phyloP scores from a whole-genome alignment of 345 rosid species.

The Lumnitzera littorea region DNA sequence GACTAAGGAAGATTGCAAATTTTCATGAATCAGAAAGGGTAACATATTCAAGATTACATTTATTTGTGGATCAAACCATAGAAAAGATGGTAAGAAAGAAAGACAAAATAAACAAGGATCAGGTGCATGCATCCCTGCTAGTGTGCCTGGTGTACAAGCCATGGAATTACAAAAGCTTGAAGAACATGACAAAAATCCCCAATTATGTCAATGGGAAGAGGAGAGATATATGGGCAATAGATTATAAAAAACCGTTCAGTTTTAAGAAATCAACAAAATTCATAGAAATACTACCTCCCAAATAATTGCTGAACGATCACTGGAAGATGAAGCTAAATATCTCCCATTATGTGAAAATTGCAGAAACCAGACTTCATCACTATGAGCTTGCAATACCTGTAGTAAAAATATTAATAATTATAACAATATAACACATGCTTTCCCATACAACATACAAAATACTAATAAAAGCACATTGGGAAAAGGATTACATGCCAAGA shows the following conservation, averaged over 20 bases:
- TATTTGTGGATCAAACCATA: too few species aligned
- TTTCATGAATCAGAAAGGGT: too few species aligned
- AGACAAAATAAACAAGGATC: not conserved
- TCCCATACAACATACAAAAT: not conserved
- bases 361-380: conserved; percentile 63
- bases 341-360: conserved; percentile 64
- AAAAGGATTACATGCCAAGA: too few species aligned
- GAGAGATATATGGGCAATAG: not conserved
- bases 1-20: too few species aligned
- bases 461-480: not conserved
- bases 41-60: too few species aligned
- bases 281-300: conserved; percentile 44
- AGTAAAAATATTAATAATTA: not conserved
- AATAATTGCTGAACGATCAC: conserved; percentile 49
- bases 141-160: too few species aligned
- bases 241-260: not conserved
- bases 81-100: not conserved
- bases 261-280: conserved; percentile 1
- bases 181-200: too few species aligned
- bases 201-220: not conserved
- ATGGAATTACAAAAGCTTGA: too few species aligned
- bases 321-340: conserved; percentile 59
- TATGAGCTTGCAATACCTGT: conserved; percentile 52
- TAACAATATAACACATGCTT: not conserved
- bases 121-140: too few species aligned